phyloP scores from a whole-genome alignment of 139 green algal species.

The Chlamydomonas sp. region DNA sequence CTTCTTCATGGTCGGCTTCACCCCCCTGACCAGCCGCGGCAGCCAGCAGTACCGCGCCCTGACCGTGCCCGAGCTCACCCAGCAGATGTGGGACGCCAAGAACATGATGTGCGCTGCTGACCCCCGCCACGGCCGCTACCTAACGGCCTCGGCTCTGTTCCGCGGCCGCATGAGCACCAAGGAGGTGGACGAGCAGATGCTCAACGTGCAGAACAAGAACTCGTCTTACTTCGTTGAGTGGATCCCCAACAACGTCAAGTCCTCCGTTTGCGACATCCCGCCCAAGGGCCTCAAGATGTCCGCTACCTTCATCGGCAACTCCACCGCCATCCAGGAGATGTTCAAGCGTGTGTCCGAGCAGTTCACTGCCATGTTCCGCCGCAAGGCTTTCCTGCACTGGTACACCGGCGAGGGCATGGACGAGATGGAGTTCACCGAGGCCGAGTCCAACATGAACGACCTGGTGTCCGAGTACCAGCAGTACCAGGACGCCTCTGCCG shows the following conservation, averaged over 20 bases:
- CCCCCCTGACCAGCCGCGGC: slow-evolving; percentile 94
- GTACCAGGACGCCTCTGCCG: slow-evolving; percentile 96
- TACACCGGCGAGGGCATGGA: slow-evolving; percentile 99
- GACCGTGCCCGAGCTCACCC: slow-evolving; percentile 98
- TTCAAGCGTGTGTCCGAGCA: slow-evolving; percentile 96
- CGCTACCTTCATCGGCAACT: slow-evolving; percentile 97
- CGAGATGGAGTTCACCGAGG: slow-evolving; percentile 99
- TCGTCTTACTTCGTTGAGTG: slow-evolving; percentile 99
- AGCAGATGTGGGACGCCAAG: slow-evolving; percentile 99
- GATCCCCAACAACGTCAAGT: slow-evolving; percentile 99
- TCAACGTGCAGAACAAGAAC: slow-evolving; percentile 99
- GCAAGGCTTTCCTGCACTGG: slow-evolving; percentile 99
- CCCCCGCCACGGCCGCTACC: slow-evolving; percentile 97
- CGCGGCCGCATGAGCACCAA: slow-evolving; percentile 98
- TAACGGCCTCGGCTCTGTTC: slow-evolving; percentile 97
- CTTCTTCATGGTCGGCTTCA: slow-evolving; percentile 99
- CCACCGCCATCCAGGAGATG: slow-evolving; percentile 95
- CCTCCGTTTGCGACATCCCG: slow-evolving; percentile 95
- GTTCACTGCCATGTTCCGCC: slow-evolving; percentile 99
- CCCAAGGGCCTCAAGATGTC: slow-evolving; percentile 98
- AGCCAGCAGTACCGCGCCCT: slow-evolving; percentile 97
- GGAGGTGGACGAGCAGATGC: slow-evolving; percentile 99
- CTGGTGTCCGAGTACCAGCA: slow-evolving; percentile 98
- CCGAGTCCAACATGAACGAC: slow-evolving; percentile 98
- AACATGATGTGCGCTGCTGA: slow-evolving; percentile 99